Percentiles rank a stretch among this genome's conserved stretches.
These are phyloP conservation scores for Lentinula sp. DNA, from an alignment of 768 basidiomycete species.

Conservation along the genomic window DNA sequence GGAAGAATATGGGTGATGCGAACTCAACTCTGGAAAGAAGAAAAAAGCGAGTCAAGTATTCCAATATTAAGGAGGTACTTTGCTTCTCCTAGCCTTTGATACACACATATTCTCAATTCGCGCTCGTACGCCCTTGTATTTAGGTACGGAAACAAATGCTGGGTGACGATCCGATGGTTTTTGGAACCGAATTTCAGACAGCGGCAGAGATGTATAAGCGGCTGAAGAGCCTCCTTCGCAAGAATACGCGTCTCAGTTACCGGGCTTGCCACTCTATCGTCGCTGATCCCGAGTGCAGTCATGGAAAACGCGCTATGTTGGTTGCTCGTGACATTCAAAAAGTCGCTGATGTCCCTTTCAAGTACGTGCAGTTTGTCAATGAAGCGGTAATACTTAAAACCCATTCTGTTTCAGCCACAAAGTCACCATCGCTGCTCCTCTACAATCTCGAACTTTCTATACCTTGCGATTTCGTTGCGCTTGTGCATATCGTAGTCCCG, in stretches of 20 bases:
- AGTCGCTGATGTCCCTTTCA: background rate
- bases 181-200: conserved; percentile 1
- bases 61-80: no score
- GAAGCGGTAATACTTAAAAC: background rate
- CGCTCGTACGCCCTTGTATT: background rate
- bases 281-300: background rate
- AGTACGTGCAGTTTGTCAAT: background rate
- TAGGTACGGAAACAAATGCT: background rate
- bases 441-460: background rate
- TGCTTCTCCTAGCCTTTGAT: background rate
- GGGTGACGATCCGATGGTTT: background rate
- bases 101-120: no score
- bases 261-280: conserved; percentile 1
- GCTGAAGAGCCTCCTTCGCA: background rate
- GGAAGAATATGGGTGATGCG: background rate
- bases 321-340: conserved; percentile 1
- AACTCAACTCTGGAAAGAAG: background rate
- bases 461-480: background rate
- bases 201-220: background rate
- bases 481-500: background rate
- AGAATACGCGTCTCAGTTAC: background rate
- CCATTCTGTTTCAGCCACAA: background rate
- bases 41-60: background rate
- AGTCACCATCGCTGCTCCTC: background rate
- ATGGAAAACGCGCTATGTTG: background rate